phyloP scores from a whole-genome alignment of 345 rosid species.

The Schrenkiella parvula region DNA sequence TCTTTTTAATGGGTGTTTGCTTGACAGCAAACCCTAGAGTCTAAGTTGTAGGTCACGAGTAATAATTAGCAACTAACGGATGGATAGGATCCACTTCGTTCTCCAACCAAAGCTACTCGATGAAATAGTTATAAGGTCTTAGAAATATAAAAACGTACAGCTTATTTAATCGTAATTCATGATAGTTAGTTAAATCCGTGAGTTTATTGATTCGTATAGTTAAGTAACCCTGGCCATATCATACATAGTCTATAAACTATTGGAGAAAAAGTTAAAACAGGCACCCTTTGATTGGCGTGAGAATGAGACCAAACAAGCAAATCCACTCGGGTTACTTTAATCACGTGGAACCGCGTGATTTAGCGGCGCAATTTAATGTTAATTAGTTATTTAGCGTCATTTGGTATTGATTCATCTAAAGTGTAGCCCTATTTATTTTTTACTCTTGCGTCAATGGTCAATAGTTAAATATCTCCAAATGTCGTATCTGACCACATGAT shows the following conservation, averaged over 20 bases:
- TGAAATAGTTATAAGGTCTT: neutral
- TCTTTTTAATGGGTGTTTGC: neutral
- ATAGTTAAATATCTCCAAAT: too few species aligned
- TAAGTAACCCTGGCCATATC: slow-evolving; percentile 3
- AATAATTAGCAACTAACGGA: slow-evolving; percentile 19
- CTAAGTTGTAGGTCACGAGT: slow-evolving; percentile 36
- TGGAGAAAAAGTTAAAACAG: neutral
- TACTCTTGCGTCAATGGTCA: neutral
- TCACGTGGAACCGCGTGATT: slow-evolving; percentile 25
- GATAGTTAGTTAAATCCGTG: slow-evolving; percentile 7
- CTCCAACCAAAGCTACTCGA: slow-evolving; percentile 17
- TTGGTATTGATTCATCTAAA: neutral
- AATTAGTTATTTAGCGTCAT: neutral
- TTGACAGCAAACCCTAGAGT: slow-evolving; percentile 32
- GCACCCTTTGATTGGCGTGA: slow-evolving; percentile 22
- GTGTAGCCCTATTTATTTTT: neutral
- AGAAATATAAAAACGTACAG: neutral
- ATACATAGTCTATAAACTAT: slow-evolving; percentile 19
- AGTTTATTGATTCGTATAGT: slow-evolving; percentile 1
- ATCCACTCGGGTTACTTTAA: slow-evolving; percentile 5
- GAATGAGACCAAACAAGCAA: slow-evolving; percentile 28
- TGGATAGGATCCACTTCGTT: slow-evolving; percentile 17
- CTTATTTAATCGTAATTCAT: neutral
- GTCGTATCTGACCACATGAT: too few species aligned
- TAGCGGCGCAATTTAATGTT: slow-evolving; percentile 29